Evolutionary conservation across 2,329 filamentous ascomycete species (phyloP), one percentile per base, ranked within the genome.

Genomic region (Blastomyces parvus): DNA sequence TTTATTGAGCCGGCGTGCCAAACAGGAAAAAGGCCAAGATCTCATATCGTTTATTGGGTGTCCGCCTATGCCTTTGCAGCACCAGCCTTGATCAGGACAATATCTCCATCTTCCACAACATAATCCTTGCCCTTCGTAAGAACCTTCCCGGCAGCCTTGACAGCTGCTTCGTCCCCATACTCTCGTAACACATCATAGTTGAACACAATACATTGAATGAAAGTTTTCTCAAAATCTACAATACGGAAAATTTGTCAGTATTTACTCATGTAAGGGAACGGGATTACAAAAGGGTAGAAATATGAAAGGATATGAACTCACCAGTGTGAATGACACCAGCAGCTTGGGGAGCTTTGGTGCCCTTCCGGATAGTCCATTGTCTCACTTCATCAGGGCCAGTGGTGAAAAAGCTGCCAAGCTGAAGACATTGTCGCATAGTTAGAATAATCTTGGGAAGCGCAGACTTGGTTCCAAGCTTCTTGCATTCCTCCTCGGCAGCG

Each of bases 71-170:
- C 70, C 73, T 80, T 82, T 63, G 80, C 77, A 70, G 77, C 80
- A 73, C 78, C 79, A 69, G 76, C 76, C 84, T 97, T 97, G 83
- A 97, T 91, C 71, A 96, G 84, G 69, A 97, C 75, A 70, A 88
- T 85, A 73, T 88, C 79, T 59, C 79, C 79, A 67, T 81, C 80
- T 70, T 80, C 75, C 38, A 80, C 77, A 59, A 78, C 84, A 76
- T 99, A 97, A 60, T 97, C 93, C 82, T 97, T 97, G 74, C 94
- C 94, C 84, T 99, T 99, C 64, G 93, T 97, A 88, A 96, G 90
- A 69, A 99, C 78, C 83, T 99, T 99, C 72, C 94, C 94, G 78
- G 93, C 93, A 33, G 93, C 85, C 83, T 92, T 96, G 69, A 97
- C 89, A 69, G 89, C 85, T 30, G 86, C 82, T 81, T 99, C 94